Percentiles rank a stretch among this genome's conserved stretches.
phyloP scores from a whole-genome alignment of 352 stramenopile genomes.

The Phytophthora pistaciae region DNA sequence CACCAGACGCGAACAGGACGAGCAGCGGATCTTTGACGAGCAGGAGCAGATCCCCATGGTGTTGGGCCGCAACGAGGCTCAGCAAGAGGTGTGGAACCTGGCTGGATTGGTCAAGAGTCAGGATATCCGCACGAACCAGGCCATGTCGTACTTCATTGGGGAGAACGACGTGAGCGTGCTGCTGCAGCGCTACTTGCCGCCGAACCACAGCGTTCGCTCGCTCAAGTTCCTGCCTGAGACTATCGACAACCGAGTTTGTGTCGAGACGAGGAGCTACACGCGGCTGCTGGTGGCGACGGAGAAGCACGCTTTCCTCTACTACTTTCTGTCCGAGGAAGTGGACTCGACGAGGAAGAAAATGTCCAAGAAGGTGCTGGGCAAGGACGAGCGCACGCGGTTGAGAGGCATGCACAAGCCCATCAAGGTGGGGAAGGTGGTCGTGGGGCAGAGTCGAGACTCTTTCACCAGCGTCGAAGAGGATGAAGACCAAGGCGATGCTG shows the following conservation, averaged over 20 bases:
- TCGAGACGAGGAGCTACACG: slow-evolving; percentile 82
- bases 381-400: slow-evolving; percentile 54
- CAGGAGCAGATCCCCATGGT: slow-evolving; percentile 68
- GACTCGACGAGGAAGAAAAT: slow-evolving; percentile 83
- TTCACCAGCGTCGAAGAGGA: slow-evolving; percentile 47
- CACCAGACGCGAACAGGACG: slow-evolving; percentile 50
- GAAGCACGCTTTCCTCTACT: slow-evolving; percentile 82
- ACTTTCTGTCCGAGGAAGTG: slow-evolving; percentile 77
- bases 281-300: slow-evolving; percentile 74
- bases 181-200: slow-evolving; percentile 76
- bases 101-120: slow-evolving; percentile 76
- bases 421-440: slow-evolving; percentile 42
- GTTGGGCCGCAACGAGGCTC: slow-evolving; percentile 72
- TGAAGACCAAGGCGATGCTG: slow-evolving; percentile 21
- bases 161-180: slow-evolving; percentile 76
- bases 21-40: slow-evolving; percentile 65
- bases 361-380: slow-evolving; percentile 78
- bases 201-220: slow-evolving; percentile 73
- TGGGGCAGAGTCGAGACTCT: slow-evolving; percentile 36
- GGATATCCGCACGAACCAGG: slow-evolving; percentile 86
- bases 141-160: slow-evolving; percentile 75
- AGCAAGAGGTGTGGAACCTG: slow-evolving; percentile 79
- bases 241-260: slow-evolving; percentile 81
- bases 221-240: slow-evolving; percentile 85
- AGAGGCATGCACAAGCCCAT: slow-evolving; percentile 53